Evolutionary conservation across 106 monocot genomes (phyloP), one percentile per base, ranked within the genome.

Genomic region (Gastrodia elata): DNA sequence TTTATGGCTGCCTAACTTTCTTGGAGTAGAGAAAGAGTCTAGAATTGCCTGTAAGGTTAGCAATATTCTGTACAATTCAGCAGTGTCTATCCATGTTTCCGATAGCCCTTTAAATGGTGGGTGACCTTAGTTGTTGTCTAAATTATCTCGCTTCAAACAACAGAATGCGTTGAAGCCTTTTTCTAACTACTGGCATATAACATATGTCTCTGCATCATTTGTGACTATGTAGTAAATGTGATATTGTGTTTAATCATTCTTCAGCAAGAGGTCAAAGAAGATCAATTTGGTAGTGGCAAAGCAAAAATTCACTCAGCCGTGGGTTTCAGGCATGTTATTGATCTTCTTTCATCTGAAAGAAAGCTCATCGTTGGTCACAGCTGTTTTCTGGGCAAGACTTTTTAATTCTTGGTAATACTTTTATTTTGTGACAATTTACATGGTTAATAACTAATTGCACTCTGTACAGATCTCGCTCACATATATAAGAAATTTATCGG

Each of bases 281-380:
- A 93, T 87, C 43, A 73, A 68, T 65, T 67, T 38, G 75, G 48
- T 22, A 78, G 39, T 30, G 74, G 39, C 14, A 79, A 87, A 78
- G 73, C 52, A 78, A 93, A 77, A 46, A 73, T 93, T 71, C 72
- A 37, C 33, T 80, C 75, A 72, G 90, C 98, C 26, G 81, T 93
- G n/a, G 98, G 93, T 28, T 93, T 98, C 75, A 93, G 98, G 32
- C 93, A 89, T 77, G 85, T 98, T 41, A 82, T 98, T 55, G 98
- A 98, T 78, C 86, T 93, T 76, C 88, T 98, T 81, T 68, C 80
- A 30, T 81, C 88, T 49, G 90, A 91, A 74, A 18, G 80, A 40
- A 98, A 98, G 68, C 78, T 98, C 76, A 80, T 98, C 79, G 87
- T 98, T 79, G 98, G 98, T 39, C 91, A 98, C 70, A 93, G 87